Conservation (phyloP, 1,139 yeast genomes). For the Arxiozyma heterogenica region DNA sequence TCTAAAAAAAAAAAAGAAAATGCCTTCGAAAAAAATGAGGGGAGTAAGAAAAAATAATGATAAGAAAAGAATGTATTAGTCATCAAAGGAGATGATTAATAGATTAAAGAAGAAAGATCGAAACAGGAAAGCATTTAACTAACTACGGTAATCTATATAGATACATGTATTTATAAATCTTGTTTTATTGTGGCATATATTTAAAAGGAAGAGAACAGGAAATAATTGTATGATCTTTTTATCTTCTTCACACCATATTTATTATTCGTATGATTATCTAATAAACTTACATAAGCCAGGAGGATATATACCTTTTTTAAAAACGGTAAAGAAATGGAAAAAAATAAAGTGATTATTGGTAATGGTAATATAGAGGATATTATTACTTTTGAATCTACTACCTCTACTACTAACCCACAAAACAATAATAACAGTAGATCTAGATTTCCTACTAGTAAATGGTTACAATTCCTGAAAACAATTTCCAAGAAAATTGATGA, state of each 20-base stretch:
- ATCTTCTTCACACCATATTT: background rate
- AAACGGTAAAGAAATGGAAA: background rate
- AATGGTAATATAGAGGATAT: background rate
- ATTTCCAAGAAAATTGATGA: slow-evolving; percentile 36
- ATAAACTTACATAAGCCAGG: background rate
- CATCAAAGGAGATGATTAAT: background rate
- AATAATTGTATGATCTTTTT: too few species aligned
- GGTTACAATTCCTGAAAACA: background rate
- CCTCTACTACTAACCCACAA: background rate
- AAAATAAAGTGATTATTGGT: background rate
- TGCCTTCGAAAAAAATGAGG: background rate
- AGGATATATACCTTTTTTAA: background rate
- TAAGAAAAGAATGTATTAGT: background rate
- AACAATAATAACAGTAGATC: too few species aligned
- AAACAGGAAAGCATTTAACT: too few species aligned
- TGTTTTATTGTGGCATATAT: too few species aligned
- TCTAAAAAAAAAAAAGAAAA: too few species aligned
- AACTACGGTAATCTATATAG: too few species aligned
- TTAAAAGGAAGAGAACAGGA: too few species aligned
- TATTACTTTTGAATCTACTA: background rate
- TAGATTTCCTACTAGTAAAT: background rate
- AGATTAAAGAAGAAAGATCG: too few species aligned
- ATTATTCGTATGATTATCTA: background rate
- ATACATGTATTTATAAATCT: too few species aligned
- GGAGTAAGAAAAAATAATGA: background rate